Evolutionary conservation across 129 eudicot species (phyloP).

Genomic region (Kitagawia praeruptora): DNA sequence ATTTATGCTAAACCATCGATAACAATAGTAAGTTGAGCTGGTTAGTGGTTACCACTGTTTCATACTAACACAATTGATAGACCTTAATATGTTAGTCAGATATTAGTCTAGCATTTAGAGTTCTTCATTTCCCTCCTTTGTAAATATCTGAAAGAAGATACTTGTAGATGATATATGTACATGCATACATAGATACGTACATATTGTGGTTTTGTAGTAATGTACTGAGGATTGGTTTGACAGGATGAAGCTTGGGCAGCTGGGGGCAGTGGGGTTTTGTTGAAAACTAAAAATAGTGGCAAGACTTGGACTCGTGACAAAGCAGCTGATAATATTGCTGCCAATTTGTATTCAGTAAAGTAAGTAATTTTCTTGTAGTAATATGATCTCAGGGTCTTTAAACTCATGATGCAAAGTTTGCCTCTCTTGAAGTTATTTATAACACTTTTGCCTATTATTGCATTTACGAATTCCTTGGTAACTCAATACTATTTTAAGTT

Average conservation of each 20-base stretch:
- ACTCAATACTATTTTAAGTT: background rate
- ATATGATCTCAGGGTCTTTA: background rate
- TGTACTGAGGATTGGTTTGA: constrained; percentile 9
- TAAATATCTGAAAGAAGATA: background rate
- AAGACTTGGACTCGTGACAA: constrained; percentile 93
- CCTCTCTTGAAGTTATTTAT: background rate
- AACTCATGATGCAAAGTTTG: background rate
- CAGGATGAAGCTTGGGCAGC: constrained; percentile 99
- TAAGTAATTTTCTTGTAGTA: constrained; percentile 30
- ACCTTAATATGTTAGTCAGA: background rate
- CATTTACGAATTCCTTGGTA: background rate
- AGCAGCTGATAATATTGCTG: constrained; percentile 98
- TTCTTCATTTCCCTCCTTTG: background rate
- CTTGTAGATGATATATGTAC: background rate
- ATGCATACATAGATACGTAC: background rate
- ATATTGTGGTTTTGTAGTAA: background rate
- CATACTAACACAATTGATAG: background rate
- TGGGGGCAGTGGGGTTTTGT: constrained; percentile 95
- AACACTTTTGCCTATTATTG: background rate
- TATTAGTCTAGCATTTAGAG: background rate
- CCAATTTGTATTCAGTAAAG: constrained; percentile 96
- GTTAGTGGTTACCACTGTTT: background rate
- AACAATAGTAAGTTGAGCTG: background rate
- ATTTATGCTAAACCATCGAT: background rate
- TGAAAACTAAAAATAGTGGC: constrained; percentile 90